These are phyloP conservation scores for Phylloporus sp. DNA, from an alignment of 768 basidiomycete species.

Conservation along the genomic window DNA sequence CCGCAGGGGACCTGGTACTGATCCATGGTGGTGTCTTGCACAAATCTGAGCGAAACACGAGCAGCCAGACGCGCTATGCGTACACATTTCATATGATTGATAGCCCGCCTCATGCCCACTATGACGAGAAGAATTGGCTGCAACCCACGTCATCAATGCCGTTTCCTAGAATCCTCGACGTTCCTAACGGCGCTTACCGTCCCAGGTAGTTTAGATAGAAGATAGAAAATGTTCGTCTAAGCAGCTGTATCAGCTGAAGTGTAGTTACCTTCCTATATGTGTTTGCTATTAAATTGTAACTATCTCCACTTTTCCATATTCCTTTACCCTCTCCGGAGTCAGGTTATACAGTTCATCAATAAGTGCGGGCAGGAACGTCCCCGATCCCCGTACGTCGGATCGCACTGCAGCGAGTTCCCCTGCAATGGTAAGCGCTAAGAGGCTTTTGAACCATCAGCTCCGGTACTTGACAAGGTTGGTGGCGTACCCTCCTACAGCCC, in stretches of 20 bases:
- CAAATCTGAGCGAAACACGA: conserved; percentile 84
- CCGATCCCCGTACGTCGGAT: conserved; percentile 53
- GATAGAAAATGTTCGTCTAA: neutral
- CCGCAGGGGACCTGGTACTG: conserved; percentile 77
- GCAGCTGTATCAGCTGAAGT: neutral
- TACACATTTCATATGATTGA: conserved; percentile 98
- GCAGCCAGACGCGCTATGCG: conserved; percentile 76
- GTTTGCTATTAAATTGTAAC: neutral
- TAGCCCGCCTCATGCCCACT: conserved; percentile 58
- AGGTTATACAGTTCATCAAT: conserved; percentile 56
- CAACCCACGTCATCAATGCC: conserved; percentile 84
- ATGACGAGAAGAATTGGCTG: conserved; percentile 93
- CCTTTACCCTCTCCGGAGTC: conserved; percentile 33
- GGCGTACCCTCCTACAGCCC: conserved; percentile 70
- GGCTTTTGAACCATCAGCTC: conserved; percentile 30
- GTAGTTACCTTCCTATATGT: neutral
- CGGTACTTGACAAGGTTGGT: neutral
- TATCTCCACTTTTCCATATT: conserved; percentile 28
- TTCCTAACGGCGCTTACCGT: conserved; percentile 7
- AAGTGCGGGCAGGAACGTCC: conserved; percentile 59
- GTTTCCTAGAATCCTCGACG: conserved; percentile 57
- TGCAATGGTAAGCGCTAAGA: conserved; percentile 55
- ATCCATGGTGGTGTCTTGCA: conserved; percentile 94
- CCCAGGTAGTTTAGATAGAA: conserved; percentile 1
- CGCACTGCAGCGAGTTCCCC: conserved; percentile 52